Evolutionary conservation across 2,329 filamentous ascomycete genomes (phyloP).

Genomic region (Colletotrichum brevisporum): DNA sequence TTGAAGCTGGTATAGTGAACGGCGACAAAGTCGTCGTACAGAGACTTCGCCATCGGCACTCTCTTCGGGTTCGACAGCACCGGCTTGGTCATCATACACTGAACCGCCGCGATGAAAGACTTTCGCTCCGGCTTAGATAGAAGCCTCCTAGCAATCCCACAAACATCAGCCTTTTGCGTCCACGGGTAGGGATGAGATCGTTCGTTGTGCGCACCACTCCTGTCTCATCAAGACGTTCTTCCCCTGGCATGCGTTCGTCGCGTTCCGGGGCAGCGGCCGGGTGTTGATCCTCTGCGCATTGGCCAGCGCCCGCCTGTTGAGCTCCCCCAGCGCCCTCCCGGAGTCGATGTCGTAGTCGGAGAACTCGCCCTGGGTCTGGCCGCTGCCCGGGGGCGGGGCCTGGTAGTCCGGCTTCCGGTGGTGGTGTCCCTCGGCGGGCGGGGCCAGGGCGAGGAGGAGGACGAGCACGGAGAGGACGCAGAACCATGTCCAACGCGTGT

Average conservation of each 20-base stretch:
- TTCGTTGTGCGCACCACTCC: slow-evolving; percentile 19
- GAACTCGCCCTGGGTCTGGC: not conserved
- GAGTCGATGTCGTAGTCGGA: slow-evolving; percentile 25
- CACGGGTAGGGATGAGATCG: not conserved
- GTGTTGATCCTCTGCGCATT: slow-evolving; percentile 13
- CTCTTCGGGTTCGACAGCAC: slow-evolving; percentile 20
- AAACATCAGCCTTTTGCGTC: not conserved
- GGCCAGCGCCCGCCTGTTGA: slow-evolving; percentile 9
- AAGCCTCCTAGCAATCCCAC: slow-evolving; percentile 37
- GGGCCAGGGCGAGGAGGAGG: slow-evolving; percentile 5
- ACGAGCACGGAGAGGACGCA: not conserved
- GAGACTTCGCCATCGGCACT: slow-evolving; percentile 42
- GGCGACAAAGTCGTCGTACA: slow-evolving; percentile 44
- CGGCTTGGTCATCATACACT: slow-evolving; percentile 46
- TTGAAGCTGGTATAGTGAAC: slow-evolving; percentile 37
- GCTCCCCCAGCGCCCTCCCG: slow-evolving; percentile 22
- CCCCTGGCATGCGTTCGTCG: slow-evolving; percentile 6
- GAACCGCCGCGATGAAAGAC: slow-evolving; percentile 46
- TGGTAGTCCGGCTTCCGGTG: not conserved
- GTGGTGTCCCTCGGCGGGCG: not conserved
- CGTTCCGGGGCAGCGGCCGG: not conserved
- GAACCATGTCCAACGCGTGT: slow-evolving; percentile 16
- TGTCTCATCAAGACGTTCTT: slow-evolving; percentile 10
- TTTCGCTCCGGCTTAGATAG: slow-evolving; percentile 43
- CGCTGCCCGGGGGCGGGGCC: too few species aligned